Conservation (phyloP, 2,329 filamentous ascomycete genomes). For the Oidium heveae region DNA sequence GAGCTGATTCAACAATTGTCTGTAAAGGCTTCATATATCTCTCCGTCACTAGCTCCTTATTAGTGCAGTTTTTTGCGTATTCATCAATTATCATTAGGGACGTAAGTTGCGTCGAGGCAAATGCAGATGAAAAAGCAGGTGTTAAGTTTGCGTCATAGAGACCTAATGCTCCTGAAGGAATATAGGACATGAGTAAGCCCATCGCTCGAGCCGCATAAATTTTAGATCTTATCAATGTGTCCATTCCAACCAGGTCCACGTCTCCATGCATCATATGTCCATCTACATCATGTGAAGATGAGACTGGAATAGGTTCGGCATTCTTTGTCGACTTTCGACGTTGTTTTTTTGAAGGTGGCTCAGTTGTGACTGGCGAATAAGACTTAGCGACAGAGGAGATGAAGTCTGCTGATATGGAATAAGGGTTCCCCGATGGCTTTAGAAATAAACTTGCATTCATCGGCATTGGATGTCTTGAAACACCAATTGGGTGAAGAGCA, state of each 20-base stretch:
- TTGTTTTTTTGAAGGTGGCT: conserved; percentile 44
- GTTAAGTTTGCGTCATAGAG: conserved; percentile 40
- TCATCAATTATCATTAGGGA: conserved; percentile 71
- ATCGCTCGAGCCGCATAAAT: conserved; percentile 71
- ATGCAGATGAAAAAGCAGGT: conserved; percentile 42
- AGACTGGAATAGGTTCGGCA: conserved; percentile 35
- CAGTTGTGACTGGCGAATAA: conserved; percentile 21
- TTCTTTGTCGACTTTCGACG: conserved; percentile 66
- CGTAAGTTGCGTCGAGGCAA: conserved; percentile 66
- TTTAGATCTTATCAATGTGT: conserved; percentile 69
- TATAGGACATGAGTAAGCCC: conserved; percentile 55
- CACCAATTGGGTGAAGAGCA: conserved; percentile 73
- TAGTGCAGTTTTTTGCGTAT: conserved; percentile 38
- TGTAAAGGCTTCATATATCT: conserved; percentile 41
- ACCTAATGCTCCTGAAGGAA: conserved; percentile 37
- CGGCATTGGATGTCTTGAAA: conserved; percentile 68
- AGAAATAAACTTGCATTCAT: conserved; percentile 82
- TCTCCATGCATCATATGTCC: conserved; percentile 96
- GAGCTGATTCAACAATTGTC: conserved; percentile 54
- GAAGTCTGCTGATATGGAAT: conserved; percentile 28
- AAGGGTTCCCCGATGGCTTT: conserved; percentile 74
- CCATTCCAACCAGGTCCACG: conserved; percentile 75
- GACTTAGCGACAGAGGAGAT: conserved; percentile 17
- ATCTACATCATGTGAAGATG: conserved; percentile 81
- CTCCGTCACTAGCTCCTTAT: conserved; percentile 22